A percentile compares a stretch with the other conserved stretches of the same genome.
phyloP scores from a whole-genome alignment of 225 moss, liverwort and hornwort species.

The Anthoceros angustus region DNA sequence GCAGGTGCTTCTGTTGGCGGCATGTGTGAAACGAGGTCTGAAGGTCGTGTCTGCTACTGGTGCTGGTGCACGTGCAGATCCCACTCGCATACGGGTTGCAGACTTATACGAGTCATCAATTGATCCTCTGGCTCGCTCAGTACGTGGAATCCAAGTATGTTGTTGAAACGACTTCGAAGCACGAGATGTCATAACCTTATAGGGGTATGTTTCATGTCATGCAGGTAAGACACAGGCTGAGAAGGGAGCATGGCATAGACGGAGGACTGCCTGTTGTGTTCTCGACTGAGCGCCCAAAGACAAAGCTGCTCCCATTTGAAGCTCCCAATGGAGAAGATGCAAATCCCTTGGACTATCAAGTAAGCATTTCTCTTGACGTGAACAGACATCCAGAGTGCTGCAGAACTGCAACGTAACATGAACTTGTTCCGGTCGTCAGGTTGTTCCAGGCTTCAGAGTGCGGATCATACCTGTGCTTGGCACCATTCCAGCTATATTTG shows the following conservation, averaged over 20 bases:
- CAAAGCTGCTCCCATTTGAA: slow-evolving; percentile 72
- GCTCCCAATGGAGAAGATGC: slow-evolving; percentile 48
- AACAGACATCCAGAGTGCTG: not conserved
- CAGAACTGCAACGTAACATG: not conserved
- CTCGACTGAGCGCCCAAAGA: slow-evolving; percentile 80
- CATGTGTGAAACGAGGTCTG: slow-evolving; percentile 67
- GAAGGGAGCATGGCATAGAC: slow-evolving; percentile 67
- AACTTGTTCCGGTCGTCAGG: slow-evolving; percentile 35
- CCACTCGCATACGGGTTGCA: slow-evolving; percentile 84
- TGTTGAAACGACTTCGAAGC: not conserved
- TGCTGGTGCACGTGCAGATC: slow-evolving; percentile 94
- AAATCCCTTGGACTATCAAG: slow-evolving; percentile 83
- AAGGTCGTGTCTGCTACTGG: slow-evolving; percentile 92
- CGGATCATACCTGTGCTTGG: slow-evolving; percentile 97
- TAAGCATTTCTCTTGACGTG: slow-evolving; percentile 12
- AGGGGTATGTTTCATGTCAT: slow-evolving; percentile 12
- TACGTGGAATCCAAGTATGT: slow-evolving; percentile 12
- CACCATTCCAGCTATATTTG: slow-evolving; percentile 92
- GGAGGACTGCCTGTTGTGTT: slow-evolving; percentile 91
- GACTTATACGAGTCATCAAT: slow-evolving; percentile 84
- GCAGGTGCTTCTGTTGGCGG: slow-evolving; percentile 80
- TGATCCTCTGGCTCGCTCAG: slow-evolving; percentile 95
- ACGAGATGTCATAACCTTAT: not conserved
- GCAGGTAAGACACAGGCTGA: slow-evolving; percentile 79
- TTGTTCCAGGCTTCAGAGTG: slow-evolving; percentile 91